Evolutionary conservation across 2,329 filamentous ascomycete species (phyloP).

Genomic region (Fusarium sp.): DNA sequence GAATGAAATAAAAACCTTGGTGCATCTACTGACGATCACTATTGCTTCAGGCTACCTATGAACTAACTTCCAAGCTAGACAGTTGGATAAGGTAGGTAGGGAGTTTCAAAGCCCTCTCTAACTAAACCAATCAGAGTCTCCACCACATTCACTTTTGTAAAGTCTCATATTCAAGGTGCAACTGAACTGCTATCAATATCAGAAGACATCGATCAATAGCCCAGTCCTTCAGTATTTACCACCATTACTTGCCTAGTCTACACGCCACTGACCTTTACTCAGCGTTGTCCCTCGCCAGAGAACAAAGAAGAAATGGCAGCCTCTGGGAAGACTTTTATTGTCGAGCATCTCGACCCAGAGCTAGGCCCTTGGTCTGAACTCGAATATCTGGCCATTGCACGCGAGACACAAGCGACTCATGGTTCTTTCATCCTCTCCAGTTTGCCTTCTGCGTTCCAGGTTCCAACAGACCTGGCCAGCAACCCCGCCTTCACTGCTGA

Average conservation of each 20-base stretch:
- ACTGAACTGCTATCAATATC: background rate
- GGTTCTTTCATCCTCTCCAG: constrained; percentile 85
- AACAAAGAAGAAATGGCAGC: constrained; percentile 49
- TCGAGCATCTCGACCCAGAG: constrained; percentile 96
- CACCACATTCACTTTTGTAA: constrained; percentile 20
- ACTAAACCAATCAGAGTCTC: constrained; percentile 17
- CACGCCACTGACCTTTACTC: constrained; percentile 1
- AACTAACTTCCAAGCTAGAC: background rate
- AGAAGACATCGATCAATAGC: background rate
- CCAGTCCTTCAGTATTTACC: constrained; percentile 4
- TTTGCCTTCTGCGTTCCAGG: constrained; percentile 73
- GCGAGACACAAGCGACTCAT: constrained; percentile 75
- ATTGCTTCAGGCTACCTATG: constrained; percentile 18
- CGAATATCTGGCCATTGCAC: constrained; percentile 89
- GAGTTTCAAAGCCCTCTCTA: constrained; percentile 34
- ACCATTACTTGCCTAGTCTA: constrained; percentile 12
- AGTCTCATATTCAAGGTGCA: constrained; percentile 4
- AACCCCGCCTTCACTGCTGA: constrained; percentile 76
- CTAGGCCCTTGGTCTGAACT: constrained; percentile 93
- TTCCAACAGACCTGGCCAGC: constrained; percentile 66
- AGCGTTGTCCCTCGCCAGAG: constrained; percentile 10
- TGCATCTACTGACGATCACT: constrained; percentile 24
- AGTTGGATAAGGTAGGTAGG: background rate
- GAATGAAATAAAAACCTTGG: background rate
- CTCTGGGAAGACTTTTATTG: constrained; percentile 80